Evolutionary conservation across 106 monocot species (phyloP).

Genomic region (Xerophyta viscosa): DNA sequence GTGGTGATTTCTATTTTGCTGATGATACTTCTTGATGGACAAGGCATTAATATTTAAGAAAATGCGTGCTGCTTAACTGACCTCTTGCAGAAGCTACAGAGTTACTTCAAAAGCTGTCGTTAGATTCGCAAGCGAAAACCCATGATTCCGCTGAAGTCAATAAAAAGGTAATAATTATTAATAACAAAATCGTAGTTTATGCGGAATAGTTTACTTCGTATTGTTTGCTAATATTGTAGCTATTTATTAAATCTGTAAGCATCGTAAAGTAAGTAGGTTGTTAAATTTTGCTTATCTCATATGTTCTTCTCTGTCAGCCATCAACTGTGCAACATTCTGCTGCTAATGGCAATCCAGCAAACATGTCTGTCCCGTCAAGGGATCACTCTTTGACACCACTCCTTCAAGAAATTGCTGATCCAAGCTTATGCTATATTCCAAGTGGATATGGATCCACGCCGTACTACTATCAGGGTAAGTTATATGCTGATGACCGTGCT

Average conservation of each 20-base stretch:
- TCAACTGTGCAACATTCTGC: conserved; percentile 14
- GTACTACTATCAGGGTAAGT: conserved; percentile 43
- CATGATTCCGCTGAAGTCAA: conserved; percentile 22
- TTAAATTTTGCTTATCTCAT: neutral
- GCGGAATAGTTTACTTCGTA: too few relatives aligned
- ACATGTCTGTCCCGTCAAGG: conserved; percentile 1
- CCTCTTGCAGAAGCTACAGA: conserved; percentile 32
- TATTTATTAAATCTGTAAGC: neutral
- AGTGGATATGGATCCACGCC: conserved; percentile 32
- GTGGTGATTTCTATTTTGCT: too few relatives aligned
- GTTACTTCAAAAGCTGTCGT: conserved; percentile 43
- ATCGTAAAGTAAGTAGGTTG: neutral
- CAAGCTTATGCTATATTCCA: conserved; percentile 36
- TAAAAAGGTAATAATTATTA: conserved; percentile 33
- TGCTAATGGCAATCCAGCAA: conserved; percentile 15
- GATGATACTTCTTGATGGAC: neutral
- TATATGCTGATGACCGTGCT: too few relatives aligned
- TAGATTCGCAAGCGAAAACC: conserved; percentile 29
- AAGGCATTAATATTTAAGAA: neutral
- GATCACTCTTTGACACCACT: conserved; percentile 42
- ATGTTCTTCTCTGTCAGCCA: conserved; percentile 10
- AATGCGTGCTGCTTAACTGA: conserved; percentile 1
- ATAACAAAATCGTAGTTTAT: neutral
- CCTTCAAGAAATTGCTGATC: conserved; percentile 33
- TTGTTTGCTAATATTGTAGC: too few relatives aligned